Base-by-base conservation (phyloP, 768 basidiomycete genomes). In the Harrya chromipes region DNA sequence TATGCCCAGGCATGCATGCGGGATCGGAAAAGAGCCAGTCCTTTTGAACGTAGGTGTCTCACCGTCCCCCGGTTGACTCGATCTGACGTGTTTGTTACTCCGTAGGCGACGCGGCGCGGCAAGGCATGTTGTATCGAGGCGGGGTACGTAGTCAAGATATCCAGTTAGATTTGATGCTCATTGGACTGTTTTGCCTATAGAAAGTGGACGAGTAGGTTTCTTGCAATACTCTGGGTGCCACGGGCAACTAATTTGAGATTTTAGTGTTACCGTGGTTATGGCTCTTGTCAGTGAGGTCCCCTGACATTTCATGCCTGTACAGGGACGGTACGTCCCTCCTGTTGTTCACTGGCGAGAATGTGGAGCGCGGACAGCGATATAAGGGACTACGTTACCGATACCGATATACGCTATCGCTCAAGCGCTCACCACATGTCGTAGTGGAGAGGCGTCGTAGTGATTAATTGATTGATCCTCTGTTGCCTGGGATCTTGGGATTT, bases 131-230 rank as follows among this genome's bases (percentile, higher is more conserved):
- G 50, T 87, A 80, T 66, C 73, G 75, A 58, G 88, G 88, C 58
- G 88, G 88, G 60, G 88, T 90, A 63, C 68, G 87, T 81, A 34
- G n/a, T 31, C 48, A 6, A 40, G 39, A 6, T 14, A 58, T 53
- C 38, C 54, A 31, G 36, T 46, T 8, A 7, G 21, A 19, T 19
- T 41, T 47, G 14, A 14, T 55, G 45, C 50, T 56, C 23, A 63
- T 40, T 3, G 29, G 10, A 41, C 34, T n/a, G 4, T 39, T 33
- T 24, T 36, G 20, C 34, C 1, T 46, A 27, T 45, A 90, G 88
- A 90, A 91, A 82, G 64, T 82, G 40, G 88, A 91, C 56, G 89
- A 90, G 88, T 90, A 57, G 67, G 86, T 19, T 40, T 46, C n/a
- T 24, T 43, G 38, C 21, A 12, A 43, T 33, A 33, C 33, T 48